These are phyloP conservation scores for Potentilla sterilis DNA, from an alignment of 306 rosid genomes.

Conservation along the genomic window DNA sequence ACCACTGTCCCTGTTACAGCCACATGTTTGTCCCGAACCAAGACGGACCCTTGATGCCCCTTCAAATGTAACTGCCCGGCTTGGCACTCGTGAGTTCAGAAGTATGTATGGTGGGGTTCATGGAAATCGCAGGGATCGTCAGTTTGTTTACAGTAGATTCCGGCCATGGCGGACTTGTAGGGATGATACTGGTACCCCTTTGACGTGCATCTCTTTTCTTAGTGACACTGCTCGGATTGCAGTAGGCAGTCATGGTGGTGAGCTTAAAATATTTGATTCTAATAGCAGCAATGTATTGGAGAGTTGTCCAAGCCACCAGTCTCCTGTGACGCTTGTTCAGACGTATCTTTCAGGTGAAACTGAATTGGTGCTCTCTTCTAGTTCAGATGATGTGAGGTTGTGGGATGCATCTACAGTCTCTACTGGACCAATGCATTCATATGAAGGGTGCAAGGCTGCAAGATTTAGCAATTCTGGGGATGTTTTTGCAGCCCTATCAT, in stretches of 20 bases:
- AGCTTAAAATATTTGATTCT: conserved; percentile 78
- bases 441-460: conserved; percentile 95
- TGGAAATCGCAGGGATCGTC: conserved; percentile 93
- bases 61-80: conserved; percentile 81
- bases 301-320: conserved; percentile 78
- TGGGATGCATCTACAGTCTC: conserved; percentile 81
- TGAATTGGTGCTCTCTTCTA: conserved; percentile 83
- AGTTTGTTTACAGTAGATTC: conserved; percentile 90
- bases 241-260: conserved; percentile 88
- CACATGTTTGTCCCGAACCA: conserved; percentile 97
- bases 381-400: conserved; percentile 76
- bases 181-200: conserved; percentile 72
- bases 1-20: conserved; percentile 84
- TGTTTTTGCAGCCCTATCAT: conserved; percentile 71
- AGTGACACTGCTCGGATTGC: conserved; percentile 84
- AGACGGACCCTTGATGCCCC: conserved; percentile 94
- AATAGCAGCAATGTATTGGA: conserved; percentile 71
- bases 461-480: conserved; percentile 81
- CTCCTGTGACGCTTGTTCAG: conserved; percentile 78
- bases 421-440: conserved; percentile 75
- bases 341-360: conserved; percentile 69
- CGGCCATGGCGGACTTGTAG: conserved; percentile 98
- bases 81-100: conserved; percentile 86
- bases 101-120: conserved; percentile 81
- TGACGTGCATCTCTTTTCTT: conserved; percentile 85